Evolutionary conservation across 75 land plant genomes (phyloP).

Genomic region (Pinus taeda): DNA sequence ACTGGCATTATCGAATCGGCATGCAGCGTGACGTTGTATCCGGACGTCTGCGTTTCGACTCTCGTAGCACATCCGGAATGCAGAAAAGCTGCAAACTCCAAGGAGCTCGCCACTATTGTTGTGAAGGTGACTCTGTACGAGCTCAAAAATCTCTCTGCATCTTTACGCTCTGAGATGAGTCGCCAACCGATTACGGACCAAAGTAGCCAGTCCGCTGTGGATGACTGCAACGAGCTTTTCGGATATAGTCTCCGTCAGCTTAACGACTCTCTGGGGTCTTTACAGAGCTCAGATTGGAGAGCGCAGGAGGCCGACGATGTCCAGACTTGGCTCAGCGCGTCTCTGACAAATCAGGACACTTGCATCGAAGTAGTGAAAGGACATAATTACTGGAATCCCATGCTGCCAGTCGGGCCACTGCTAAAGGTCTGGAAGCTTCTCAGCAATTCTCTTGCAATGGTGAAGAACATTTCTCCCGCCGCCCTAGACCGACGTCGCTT

Average conservation of each 20-base stretch:
- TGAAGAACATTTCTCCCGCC: background rate
- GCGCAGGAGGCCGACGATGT: background rate
- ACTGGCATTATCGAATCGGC: too few relatives aligned
- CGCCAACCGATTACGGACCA: background rate
- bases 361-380: conserved; percentile 58
- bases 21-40: too few relatives aligned
- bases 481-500: background rate
- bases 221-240: conserved; percentile 18
- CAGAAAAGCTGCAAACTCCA: background rate
- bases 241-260: background rate
- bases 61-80: too few relatives aligned
- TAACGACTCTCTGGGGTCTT: background rate
- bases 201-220: background rate
- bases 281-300: background rate
- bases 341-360: conserved; percentile 68
- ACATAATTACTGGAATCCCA: too few relatives aligned
- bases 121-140: background rate
- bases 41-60: too few relatives aligned
- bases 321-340: conserved; percentile 37
- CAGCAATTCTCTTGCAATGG: conserved; percentile 9
- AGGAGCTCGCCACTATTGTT: background rate
- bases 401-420: background rate
- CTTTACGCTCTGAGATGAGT: background rate
- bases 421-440: background rate
- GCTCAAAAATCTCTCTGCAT: background rate